Percentiles rank a stretch among this genome's conserved stretches.
These are phyloP conservation scores for Haematococcus sp. DNA, from an alignment of 139 green algal species.

Conservation along the genomic window DNA sequence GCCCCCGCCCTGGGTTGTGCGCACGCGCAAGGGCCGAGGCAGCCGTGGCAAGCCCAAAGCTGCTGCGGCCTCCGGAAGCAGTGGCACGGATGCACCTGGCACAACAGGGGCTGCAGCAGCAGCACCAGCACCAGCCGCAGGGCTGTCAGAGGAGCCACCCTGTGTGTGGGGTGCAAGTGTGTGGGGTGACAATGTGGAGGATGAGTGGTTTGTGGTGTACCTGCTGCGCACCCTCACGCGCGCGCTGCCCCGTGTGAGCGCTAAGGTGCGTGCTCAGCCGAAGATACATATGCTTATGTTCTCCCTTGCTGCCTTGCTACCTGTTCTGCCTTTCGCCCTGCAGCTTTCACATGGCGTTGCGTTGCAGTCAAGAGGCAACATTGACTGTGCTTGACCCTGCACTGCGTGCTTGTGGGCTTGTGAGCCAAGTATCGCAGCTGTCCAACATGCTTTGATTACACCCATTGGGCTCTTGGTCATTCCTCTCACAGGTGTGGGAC, in stretches of 20 bases:
- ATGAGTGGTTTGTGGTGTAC: slow-evolving; percentile 86
- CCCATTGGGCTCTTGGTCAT: too few relatives aligned
- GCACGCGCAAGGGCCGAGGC: background rate
- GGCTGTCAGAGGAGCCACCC: background rate
- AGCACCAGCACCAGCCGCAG: background rate
- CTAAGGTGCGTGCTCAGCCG: slow-evolving; percentile 43
- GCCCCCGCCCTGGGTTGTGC: slow-evolving; percentile 25
- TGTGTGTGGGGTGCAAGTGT: slow-evolving; percentile 66
- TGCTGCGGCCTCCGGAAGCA: too few relatives aligned
- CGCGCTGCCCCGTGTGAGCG: slow-evolving; percentile 31
- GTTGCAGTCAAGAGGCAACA: too few relatives aligned
- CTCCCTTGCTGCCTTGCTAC: too few relatives aligned
- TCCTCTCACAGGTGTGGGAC: slow-evolving; percentile 72
- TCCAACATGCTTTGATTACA: too few relatives aligned
- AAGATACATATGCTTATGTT: too few relatives aligned
- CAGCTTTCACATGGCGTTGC: too few relatives aligned
- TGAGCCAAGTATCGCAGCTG: too few relatives aligned
- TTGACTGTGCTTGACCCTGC: too few relatives aligned
- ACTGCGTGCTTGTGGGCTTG: too few relatives aligned
- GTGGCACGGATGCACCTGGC: background rate
- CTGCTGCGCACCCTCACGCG: slow-evolving; percentile 65
- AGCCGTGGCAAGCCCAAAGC: background rate
- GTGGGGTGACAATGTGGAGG: slow-evolving; percentile 85
- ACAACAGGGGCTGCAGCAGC: background rate
- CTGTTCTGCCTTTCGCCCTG: too few relatives aligned